Base-by-base conservation (phyloP, 176 grass and related monocot species). In the Triticum urartu region DNA sequence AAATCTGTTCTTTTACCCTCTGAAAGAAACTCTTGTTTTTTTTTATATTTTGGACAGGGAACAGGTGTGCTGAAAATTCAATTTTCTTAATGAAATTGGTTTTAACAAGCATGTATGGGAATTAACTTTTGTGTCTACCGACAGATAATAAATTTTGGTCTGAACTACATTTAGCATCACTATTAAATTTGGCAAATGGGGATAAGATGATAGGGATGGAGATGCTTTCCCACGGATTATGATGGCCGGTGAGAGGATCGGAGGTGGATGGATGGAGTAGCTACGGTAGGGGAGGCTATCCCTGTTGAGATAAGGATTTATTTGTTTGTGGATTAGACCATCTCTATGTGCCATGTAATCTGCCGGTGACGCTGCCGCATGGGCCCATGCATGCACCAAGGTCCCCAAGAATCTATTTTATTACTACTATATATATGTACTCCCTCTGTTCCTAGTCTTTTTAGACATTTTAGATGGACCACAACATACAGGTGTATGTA, bases 221-320 rank as follows among this genome's bases (percentile, higher is more conserved):
- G 76, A 79, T 79, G 76, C 62, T 81, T 81, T 80, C 22, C 13
- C 64, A 35, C 30, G 43, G 80, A 82, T 56, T 35, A n/a, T 35
- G 80, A 82, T 82, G 80, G 45, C 24, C 48, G 65, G 64, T 58
- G 80, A 70, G 65, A 50, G 65, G 45, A 48, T 48, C 45, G 45
- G 80, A 18, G 22, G 30, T 8, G 56, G 48, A 42, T 43, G 35
- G 20, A 72, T 73, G 33, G 54, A 40, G 35, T 22, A 64, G 68
- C 34, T 14, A 14, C 1, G 45, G 11, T 35, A 38, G 67, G 34
- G 25, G 73, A 54, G 74, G 75, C 28, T 77, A 56, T 77, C 75
- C 75, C 48, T 64, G 62, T 68, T 8, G 9, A 60, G 80, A 82
- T 82, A 70, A 81, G 64, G 79, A 81, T 54, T 59, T 58, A 81